Evolutionary conservation across 192 early-diverging fungal genomes (phyloP).

Genomic region (Coemansia sp.): DNA sequence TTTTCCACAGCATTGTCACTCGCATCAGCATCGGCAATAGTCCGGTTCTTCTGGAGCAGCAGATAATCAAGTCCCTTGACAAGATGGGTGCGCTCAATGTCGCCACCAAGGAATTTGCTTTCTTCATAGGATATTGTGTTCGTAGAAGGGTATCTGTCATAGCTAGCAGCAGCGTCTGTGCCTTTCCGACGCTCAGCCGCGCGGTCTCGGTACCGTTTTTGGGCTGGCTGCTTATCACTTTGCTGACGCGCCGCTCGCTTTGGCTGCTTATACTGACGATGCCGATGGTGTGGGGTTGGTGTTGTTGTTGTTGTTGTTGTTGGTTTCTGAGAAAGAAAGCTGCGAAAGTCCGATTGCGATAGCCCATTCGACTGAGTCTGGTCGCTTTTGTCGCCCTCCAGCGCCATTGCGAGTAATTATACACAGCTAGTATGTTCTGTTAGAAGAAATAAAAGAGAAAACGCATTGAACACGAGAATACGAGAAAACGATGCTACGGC

Average conservation of each 20-base stretch:
- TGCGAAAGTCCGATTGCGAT: conserved; percentile 30
- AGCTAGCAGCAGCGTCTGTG: not conserved
- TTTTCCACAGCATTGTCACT: conserved; percentile 33
- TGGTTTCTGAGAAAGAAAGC: conserved; percentile 3
- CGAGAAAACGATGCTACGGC: not conserved
- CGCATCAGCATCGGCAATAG: conserved; percentile 31
- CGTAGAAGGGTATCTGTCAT: not conserved
- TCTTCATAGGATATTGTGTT: conserved; percentile 62
- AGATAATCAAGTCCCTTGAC: conserved; percentile 92
- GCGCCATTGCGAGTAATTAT: no score
- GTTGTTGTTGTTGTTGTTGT: not conserved
- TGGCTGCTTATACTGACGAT: not conserved
- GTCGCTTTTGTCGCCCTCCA: not conserved
- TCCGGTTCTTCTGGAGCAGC: conserved; percentile 71
- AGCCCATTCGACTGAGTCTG: not conserved
- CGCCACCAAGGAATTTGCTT: conserved; percentile 89
- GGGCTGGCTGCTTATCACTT: not conserved
- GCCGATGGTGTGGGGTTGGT: not conserved
- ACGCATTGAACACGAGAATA: not conserved
- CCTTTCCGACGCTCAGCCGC: conserved; percentile 86
- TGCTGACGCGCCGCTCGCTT: not conserved
- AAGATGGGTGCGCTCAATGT: conserved; percentile 82
- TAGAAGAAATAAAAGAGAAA: not conserved
- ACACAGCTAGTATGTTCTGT: not conserved
- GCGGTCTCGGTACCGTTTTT: conserved; percentile 74